These are phyloP conservation scores for Xylariaceae sp. DNA, from an alignment of 2,329 filamentous ascomycete species.

Conservation along the genomic window DNA sequence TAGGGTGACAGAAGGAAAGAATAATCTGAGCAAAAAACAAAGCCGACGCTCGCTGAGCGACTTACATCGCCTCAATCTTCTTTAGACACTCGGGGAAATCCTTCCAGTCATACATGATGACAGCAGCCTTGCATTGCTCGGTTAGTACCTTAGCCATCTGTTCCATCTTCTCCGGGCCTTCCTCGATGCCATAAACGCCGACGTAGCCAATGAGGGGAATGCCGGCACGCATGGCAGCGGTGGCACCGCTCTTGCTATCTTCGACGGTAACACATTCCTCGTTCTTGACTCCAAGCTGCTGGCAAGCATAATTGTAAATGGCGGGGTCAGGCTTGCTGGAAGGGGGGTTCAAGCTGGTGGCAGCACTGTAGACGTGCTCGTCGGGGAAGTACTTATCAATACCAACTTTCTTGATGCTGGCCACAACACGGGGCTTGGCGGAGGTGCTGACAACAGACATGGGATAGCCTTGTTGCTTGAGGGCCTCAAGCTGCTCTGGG, in stretches of 20 bases:
- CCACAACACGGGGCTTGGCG: constrained; percentile 63
- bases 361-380: constrained; percentile 67
- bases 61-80: constrained; percentile 31
- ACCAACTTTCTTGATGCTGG: constrained; percentile 63
- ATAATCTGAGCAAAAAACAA: neutral
- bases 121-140: constrained; percentile 45
- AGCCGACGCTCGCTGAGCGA: constrained; percentile 2
- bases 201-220: constrained; percentile 72
- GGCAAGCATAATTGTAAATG: constrained; percentile 66
- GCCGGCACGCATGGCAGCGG: constrained; percentile 63
- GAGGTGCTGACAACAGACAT: constrained; percentile 69
- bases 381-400: constrained; percentile 65
- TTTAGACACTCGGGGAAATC: constrained; percentile 34
- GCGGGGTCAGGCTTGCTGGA: constrained; percentile 72
- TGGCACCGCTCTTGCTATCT: constrained; percentile 68
- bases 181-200: constrained; percentile 46
- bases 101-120: constrained; percentile 46
- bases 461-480: constrained; percentile 55
- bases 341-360: constrained; percentile 61
- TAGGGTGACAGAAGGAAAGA: neutral
- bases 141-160: constrained; percentile 51
- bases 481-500: constrained; percentile 53
- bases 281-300: constrained; percentile 60
- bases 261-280: constrained; percentile 66
- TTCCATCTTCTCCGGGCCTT: constrained; percentile 45